These are phyloP conservation scores for Fremontodendron californicum DNA, from an alignment of 345 rosid species.

Conservation along the genomic window DNA sequence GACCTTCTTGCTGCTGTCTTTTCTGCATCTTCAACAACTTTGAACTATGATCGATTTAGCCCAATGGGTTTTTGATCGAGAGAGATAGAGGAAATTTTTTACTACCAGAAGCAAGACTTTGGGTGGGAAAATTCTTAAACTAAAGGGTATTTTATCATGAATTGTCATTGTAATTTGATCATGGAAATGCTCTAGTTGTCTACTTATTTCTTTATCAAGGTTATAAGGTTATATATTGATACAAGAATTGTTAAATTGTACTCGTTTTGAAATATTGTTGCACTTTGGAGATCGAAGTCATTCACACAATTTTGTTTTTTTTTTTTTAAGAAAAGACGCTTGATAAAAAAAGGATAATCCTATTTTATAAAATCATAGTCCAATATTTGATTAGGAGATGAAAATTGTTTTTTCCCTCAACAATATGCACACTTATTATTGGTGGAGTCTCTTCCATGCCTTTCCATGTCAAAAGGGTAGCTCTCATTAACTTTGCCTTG, in stretches of 20 bases:
- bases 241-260: no score
- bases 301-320: no score
- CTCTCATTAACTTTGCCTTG: slow-evolving; percentile 23
- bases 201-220: background rate
- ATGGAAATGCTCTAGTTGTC: background rate
- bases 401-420: no score
- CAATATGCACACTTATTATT: no score
- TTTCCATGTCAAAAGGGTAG: slow-evolving; percentile 14
- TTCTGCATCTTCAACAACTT: slow-evolving; percentile 9
- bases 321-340: no score
- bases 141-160: background rate
- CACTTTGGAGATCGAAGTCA: no score
- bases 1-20: slow-evolving; percentile 28
- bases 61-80: background rate
- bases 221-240: background rate
- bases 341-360: no score
- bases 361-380: background rate
- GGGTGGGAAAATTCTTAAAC: background rate
- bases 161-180: background rate
- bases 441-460: no score
- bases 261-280: no score
- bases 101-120: background rate
- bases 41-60: background rate
- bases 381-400: background rate
- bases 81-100: background rate